phyloP scores from a whole-genome alignment of 306 rosid genomes.

The Fragaria nilgerrensis region DNA sequence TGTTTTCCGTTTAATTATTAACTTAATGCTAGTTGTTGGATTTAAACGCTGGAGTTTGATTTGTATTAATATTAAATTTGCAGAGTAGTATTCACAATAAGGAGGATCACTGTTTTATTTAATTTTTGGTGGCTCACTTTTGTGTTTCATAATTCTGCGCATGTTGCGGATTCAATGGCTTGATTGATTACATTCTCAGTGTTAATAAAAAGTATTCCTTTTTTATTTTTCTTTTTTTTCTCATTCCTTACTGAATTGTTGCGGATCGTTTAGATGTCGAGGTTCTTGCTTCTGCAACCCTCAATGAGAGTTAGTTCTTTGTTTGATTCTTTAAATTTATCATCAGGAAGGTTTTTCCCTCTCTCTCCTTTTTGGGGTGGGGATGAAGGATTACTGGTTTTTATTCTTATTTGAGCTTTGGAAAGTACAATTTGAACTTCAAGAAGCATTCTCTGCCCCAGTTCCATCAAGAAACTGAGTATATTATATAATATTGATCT shows the following conservation, averaged over 20 bases:
- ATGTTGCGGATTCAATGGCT: background rate
- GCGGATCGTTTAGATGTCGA: background rate
- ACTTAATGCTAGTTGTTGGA: background rate
- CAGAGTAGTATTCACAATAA: background rate
- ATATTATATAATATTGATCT: background rate
- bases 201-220: background rate
- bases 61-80: background rate
- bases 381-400: conserved; percentile 3
- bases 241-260: background rate
- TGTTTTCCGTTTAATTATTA: conserved; percentile 6
- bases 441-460: background rate
- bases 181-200: background rate
- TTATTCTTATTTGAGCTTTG: background rate
- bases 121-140: background rate
- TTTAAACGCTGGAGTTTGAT: background rate
- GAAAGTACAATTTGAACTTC: background rate
- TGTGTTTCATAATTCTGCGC: background rate
- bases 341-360: background rate
- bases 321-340: background rate
- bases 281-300: conserved; percentile 7
- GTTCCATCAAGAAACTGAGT: background rate
- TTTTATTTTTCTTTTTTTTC: background rate
- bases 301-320: background rate
- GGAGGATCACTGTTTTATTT: background rate
- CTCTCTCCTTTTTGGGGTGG: background rate